Base-by-base conservation (phyloP, 2,329 filamentous ascomycete species). In the Colletotrichum phormii region DNA sequence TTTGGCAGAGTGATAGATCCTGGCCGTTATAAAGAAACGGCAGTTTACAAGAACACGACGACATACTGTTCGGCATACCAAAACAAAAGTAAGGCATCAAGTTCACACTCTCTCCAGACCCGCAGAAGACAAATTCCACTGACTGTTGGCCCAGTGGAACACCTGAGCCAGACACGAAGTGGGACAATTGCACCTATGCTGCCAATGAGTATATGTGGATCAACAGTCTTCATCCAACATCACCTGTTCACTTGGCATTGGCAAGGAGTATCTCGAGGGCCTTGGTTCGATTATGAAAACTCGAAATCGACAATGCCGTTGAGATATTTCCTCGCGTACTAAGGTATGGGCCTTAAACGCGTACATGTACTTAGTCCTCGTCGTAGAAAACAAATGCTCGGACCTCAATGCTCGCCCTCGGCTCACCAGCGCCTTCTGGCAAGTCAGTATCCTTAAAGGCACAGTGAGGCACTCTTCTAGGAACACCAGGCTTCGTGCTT, bases 361-460 rank as follows among this genome's bases (percentile, higher is more conserved):
- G 11, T 9, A 7, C 8, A 49, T 11, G 18, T n/a, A 49, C 42
- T 18, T 64, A 64, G 13, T 64, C 62, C 15, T 79, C 51, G 80
- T 83, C 8, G 82, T 83, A 75, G 65, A 93, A 93, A 0, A 94
- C 89, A 81, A 94, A 84, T 54, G 90, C 89, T 77, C 92, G 85
- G 24, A 94, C 91, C 81, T 94, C 92, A 80, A 94, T 93, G 78
- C 91, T 93, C 82, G 93, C 90, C 76, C 92, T 85, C 2, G 86
- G 86, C 64, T 87, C 86, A 29, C 88, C 90, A 13, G 87, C 89
- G 62, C 85, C 84, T 0, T 93, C 78, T 86, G 87, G 71, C 33
- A 71, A 26, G 8, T 71, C 72, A 12, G 82, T 81, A 78, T 88
- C 83, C 15, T 80, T 79, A 81, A 89, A 89, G 3, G 87, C 85